Base-by-base conservation (phyloP, 768 basidiomycete genomes). In the Hemileccinum rubropunctum region DNA sequence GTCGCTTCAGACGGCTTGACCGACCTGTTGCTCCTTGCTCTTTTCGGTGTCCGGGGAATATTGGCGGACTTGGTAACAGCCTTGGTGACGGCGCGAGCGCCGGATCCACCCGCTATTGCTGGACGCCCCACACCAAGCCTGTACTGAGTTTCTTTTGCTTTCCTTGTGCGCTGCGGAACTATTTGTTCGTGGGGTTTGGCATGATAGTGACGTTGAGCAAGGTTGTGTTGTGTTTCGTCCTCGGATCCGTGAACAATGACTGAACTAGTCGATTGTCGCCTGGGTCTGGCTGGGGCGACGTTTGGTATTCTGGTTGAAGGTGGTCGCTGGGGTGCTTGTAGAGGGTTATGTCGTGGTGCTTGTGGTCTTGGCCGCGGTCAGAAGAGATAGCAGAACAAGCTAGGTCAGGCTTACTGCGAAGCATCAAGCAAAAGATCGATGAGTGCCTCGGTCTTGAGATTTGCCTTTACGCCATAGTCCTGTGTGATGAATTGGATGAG, bases 401-500 rank as follows among this genome's bases (percentile, higher is more conserved):
- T 71, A 14, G 66, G 60, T 62, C 68, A 63, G 45, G 66, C 73
- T 52, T 61, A 70, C 54, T 66, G 69, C 27, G 70, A 68, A 14
- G 74, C 77, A 58, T 84, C 80, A 13, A 88, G 71, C 23, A 91
- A 71, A 15, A 88, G 73, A 62, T 89, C 84, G 60, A 91, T 88
- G 54, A 91, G 72, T 41, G 81, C 83, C 60, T 89, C 86, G 20
- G 86, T 80, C 73, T 88, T 91, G 62, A 90, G 77, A 68, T 91
- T 91, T 39, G 89, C 89, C 68, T 80, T 87, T 53, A 91, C 80
- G 50, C 88, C 87, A 61, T 84, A 82, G 58, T 89, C 86, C 88
- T 91, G 35, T 47, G 23, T 46, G 42, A 52, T 36, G 50, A 37
- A 36, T 21, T 45, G 53, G 12, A 48, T 59, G 48, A 63, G 56